These are phyloP conservation scores for Mikania micrantha DNA, from an alignment of 129 eudicot genomes.

Conservation along the genomic window DNA sequence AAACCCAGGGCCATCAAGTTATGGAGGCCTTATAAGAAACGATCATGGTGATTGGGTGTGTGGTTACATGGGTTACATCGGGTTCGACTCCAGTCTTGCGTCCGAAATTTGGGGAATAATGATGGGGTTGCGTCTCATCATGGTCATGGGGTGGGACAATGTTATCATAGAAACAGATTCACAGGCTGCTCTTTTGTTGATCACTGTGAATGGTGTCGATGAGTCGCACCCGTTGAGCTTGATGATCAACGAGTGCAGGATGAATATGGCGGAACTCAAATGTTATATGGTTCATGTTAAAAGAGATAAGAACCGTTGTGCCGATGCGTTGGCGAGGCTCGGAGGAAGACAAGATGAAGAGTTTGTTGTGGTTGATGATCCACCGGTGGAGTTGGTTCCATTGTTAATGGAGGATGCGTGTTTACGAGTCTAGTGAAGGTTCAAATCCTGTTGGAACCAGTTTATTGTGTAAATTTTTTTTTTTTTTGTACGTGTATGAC, in stretches of 20 bases:
- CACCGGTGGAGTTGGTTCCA: neutral
- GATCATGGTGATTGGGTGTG: neutral
- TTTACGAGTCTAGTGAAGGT: no score
- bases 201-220: neutral
- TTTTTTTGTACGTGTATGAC: no score
- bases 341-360: conserved; percentile 4
- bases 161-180: conserved; percentile 11
- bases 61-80: conserved; percentile 8
- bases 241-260: neutral
- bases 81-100: neutral
- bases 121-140: conserved; percentile 13
- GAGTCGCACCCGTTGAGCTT: neutral
- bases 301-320: neutral
- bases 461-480: no score
- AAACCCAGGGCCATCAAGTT: neutral
- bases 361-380: neutral
- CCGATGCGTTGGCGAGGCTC: neutral
- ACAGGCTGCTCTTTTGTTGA: conserved; percentile 5
- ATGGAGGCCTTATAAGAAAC: conserved; percentile 12
- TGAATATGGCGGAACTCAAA: neutral
- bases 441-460: no score
- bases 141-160: neutral
- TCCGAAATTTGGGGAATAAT: conserved; percentile 6
- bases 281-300: conserved; percentile 3
- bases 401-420: neutral